phyloP scores from a whole-genome alignment of 345 rosid genomes.

The Aurinia saxatilis region DNA sequence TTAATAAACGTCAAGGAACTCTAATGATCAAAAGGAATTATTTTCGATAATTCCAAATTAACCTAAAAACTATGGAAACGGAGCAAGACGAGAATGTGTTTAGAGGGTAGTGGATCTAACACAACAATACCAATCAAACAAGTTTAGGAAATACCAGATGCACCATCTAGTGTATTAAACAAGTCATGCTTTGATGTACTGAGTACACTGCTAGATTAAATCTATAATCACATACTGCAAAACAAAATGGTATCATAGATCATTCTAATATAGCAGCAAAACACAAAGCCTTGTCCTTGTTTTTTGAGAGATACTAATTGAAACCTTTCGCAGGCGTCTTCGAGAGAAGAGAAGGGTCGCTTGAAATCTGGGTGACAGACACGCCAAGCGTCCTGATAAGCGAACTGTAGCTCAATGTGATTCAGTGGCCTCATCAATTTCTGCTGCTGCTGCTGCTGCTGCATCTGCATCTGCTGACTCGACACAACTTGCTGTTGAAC shows the following conservation, averaged over 20 bases:
- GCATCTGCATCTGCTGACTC: conserved; percentile 23
- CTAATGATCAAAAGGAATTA: too few relatives aligned
- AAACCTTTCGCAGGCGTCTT: conserved; percentile 98
- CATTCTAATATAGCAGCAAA: not conserved
- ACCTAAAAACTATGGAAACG: too few relatives aligned
- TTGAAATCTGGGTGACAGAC: conserved; percentile 90
- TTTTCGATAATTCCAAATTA: too few relatives aligned
- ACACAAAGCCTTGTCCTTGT: not conserved
- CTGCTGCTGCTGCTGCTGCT: conserved; percentile 47
- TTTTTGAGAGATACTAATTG: not conserved
- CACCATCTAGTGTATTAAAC: too few relatives aligned
- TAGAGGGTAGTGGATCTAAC: not conserved
- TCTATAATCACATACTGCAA: too few relatives aligned
- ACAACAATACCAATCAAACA: not conserved
- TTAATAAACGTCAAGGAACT: too few relatives aligned
- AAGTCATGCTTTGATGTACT: too few relatives aligned
- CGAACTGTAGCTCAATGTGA: conserved; percentile 84
- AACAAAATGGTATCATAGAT: not conserved
- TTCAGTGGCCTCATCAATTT: conserved; percentile 61
- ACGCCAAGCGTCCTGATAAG: conserved; percentile 96
- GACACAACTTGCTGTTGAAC: conserved; percentile 20
- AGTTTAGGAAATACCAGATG: not conserved
- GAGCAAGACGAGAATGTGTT: not conserved
- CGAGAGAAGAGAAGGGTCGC: conserved; percentile 86
- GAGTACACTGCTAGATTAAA: too few relatives aligned